A percentile compares a stretch with the other conserved stretches of the same genome.
phyloP scores from a whole-genome alignment of 345 rosid genomes.

The Salix brachista region DNA sequence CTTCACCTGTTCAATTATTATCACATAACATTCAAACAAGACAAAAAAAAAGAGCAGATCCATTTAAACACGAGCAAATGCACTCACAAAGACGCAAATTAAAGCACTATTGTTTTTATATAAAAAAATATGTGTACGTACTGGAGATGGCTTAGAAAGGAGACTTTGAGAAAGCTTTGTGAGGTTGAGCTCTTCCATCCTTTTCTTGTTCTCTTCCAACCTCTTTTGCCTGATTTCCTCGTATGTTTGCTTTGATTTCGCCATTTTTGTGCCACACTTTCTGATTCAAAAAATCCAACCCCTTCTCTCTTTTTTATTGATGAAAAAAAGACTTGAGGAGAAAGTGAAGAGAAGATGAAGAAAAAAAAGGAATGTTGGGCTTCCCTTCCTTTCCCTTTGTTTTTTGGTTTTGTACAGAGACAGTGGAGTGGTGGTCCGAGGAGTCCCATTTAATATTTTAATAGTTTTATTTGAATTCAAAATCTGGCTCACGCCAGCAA shows the following conservation, averaged over 20 bases:
- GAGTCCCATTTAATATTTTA: too few species aligned
- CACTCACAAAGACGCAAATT: too few species aligned
- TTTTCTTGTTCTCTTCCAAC: constrained; percentile 75
- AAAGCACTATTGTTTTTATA: neutral
- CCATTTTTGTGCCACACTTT: constrained; percentile 30
- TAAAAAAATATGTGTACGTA: constrained; percentile 2
- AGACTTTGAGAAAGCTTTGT: constrained; percentile 47
- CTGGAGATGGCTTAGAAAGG: constrained; percentile 47
- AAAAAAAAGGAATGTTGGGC: too few species aligned
- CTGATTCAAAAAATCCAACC: too few species aligned
- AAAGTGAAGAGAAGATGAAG: too few species aligned
- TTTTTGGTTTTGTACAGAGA: too few species aligned
- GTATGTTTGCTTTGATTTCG: constrained; percentile 41
- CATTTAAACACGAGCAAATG: too few species aligned
- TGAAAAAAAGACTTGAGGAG: too few species aligned
- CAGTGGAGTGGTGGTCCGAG: too few species aligned
- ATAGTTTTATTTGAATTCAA: too few species aligned
- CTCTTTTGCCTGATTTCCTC: constrained; percentile 62
- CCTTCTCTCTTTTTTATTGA: too few species aligned
- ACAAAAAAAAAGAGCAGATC: neutral
- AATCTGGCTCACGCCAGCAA: too few species aligned
- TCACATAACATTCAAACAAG: neutral
- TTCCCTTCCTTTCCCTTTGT: neutral
- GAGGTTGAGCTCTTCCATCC: constrained; percentile 68
- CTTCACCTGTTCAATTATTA: constrained; percentile 18